Base-by-base conservation (phyloP, 2,329 filamentous ascomycete genomes). In the Xylariaceae sp. region DNA sequence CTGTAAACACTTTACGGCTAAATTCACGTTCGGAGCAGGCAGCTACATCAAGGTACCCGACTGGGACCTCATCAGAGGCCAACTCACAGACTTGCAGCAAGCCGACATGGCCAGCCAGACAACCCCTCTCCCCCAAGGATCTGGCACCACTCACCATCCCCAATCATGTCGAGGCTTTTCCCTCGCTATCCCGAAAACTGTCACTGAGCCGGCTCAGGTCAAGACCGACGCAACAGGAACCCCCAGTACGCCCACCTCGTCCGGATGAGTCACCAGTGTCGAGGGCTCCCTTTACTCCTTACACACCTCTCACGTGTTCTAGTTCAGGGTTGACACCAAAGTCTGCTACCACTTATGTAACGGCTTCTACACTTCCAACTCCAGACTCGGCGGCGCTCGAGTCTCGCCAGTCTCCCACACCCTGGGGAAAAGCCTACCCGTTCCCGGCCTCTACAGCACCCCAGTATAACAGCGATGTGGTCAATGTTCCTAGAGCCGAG, bases 61-160 rank as follows among this genome's bases (percentile, higher is more conserved):
- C 44, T 36, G 31, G 23, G 16, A 34, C 36, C 19, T 27, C 26
- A 9, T n/a, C n/a, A 11, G 21, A 11, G 11, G 21, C 21, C 11
- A 6, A 24, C 21, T 6, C 11, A 24, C 21, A 24, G 21, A 6
- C 6, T 24, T 24, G 21, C 21, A n/a, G n/a, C n/a, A 24, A 7
- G 21, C 21, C 21, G 7, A 28, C 34, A 23, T 38, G 41, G 21
- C n/a, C 37, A 40, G 59, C 44, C 24, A 62, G 53, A 38, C 62
- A 60, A 38, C 69, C 65, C n/a, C 57, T 68, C 26, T 76, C 73
- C 9, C 73, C 74, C 13, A 77, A 68, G 55, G 66, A 65, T 31
- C 64, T 81, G 5, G 58, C 76, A 1, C 77, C 76, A 17, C 66
- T 81, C 15, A 68, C 78, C 27, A 81, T 81, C 42, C 77, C 76